Base-by-base conservation (phyloP, 2,329 filamentous ascomycete species). In the Hyphodiscus sp. region DNA sequence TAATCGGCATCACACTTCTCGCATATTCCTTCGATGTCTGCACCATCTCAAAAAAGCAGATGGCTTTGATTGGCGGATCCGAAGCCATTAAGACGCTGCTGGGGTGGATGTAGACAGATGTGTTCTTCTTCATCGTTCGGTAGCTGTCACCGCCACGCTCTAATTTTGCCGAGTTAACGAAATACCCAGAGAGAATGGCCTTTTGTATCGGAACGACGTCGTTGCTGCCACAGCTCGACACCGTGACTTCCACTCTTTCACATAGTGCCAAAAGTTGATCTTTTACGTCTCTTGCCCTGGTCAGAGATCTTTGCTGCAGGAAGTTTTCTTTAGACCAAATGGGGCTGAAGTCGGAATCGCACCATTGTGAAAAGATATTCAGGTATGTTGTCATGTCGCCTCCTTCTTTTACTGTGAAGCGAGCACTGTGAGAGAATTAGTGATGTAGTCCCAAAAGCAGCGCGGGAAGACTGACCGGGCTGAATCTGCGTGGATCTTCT, bases 321-420 rank as follows among this genome's bases (percentile, higher is more conserved):
- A 95, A 99, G 69, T 97, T 96, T 72, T 97, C 92, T 47, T 86
- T 85, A 0, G 89, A 77, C 91, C 91, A 99, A 45, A 95, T 82
- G 50, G 83, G 85, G 49, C 83, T 89, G 71, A 90, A 99, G 70
- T 96, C 92, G 47, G 83, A 86, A 67, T 97, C 92, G 1, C 91
- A 89, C 87, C 91, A 99, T 69, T 96, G 89, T 64, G 94, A 92
- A 84, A 86, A 99, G 63, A 99, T 86, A 65, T 96, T 96, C 47
- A 97, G 81, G 1, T 95, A 80, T 0, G 89, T 91, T 5, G 94
- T 69, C 64, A 96, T 89, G 67, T 99, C 94, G 43, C 94, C 94
- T 38, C 91, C 91, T 57, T 95, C 91, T 63, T 90, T 89, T 67
- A 92, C 77, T 0, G 90, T 95, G 71, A 97, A 97, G 1, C 92